Evolutionary conservation across 352 stramenopile genomes (phyloP), one percentile per base, ranked within the genome.

Genomic region (Globisporangium viniferum): DNA sequence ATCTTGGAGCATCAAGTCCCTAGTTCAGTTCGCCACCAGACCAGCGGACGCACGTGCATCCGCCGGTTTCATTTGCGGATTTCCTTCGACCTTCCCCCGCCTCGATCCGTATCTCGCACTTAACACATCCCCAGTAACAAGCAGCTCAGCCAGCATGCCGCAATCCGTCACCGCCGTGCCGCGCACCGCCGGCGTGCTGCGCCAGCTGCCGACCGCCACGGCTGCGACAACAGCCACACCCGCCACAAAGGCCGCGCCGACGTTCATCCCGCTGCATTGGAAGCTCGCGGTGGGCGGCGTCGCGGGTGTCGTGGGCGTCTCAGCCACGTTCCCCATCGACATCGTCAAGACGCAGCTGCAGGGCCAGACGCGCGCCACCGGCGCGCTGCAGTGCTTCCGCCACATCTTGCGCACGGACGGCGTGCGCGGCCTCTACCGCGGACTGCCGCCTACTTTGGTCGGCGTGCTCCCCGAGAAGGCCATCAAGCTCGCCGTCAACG

Each of bases 301-400:
- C 53, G 92, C 93, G 7, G 92, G 92, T 10, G 85, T 86, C 62
- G 79, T 97, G 44, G 93, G 91, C 55, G 89, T 92, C 63, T 77
- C 81, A 44, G 69, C 86, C 10, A 94, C 96, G 12, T 98, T 97
- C 79, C 92, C 93, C 51, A 89, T 98, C 64, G 93, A 98, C 79
- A 88, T 98, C 59, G 83, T 97, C 70, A 98, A 98, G 80, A 98
- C 93, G 15, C 83, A 95, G 27, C 75, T 98, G 70, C 93, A 98
- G 75, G 93, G 83, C 54, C 80, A 88, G 64, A 86, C 77, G 44
- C 71, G 73, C 41, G 72, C 72, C 3, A 81, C 59, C 2, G 86
- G 88, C 1, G 84, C 89, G 46, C 39, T 90, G 31, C 81, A 91
- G 24, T 90, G 77, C 70, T 89, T 93, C 68, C 74, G 75, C 41